Base-by-base conservation (phyloP, 208 protist species). In the Lotmaria passim region DNA sequence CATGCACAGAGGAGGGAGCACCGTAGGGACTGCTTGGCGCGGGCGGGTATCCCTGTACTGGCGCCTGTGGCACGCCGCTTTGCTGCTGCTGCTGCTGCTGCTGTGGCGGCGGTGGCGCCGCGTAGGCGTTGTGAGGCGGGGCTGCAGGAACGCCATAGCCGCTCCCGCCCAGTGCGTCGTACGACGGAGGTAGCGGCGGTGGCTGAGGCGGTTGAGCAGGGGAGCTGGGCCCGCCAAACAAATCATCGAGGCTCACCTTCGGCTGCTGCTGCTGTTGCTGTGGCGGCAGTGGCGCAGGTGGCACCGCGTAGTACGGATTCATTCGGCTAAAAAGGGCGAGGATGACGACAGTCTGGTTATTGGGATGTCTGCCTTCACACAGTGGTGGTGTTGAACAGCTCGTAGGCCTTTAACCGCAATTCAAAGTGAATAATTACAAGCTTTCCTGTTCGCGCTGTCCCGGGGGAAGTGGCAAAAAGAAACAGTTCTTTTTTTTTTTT, bases 181-280 rank as follows among this genome's bases (percentile, higher is more conserved):
- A 70, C 34, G 63, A 57, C 60, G 70, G 78, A 48, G 75, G 69
- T 44, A 62, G 58, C 17, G 74, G 76, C 50, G 70, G 43, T 60
- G 46, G 68, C 21, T 61, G 67, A 33, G 53, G 71, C n/a, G n/a
- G n/a, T n/a, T n/a, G n/a, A 17, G 70, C 36, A 39, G 75, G 60
- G 36, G 68, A 5, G 30, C 55, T 48, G 17, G 78, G 62, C 17
- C 69, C 70, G 38, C 85, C 89, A 62, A 94, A 94, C n/a, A 94
- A 77, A 38, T 90, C 85, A 58, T 94, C 89, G 50, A 94, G 55
- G 59, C 90, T 74, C 23, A 89, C 73, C 5, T 69, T 19, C 0
- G 60, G 57, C 38, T 34, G 44, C 36, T 44, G 73, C 31, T 39
- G 43, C 47, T 30, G 75, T 28, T 41, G 43, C 47, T n/a, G 75